Base-by-base conservation (phyloP, 2,329 filamentous ascomycete genomes). In the Nemania sp. region DNA sequence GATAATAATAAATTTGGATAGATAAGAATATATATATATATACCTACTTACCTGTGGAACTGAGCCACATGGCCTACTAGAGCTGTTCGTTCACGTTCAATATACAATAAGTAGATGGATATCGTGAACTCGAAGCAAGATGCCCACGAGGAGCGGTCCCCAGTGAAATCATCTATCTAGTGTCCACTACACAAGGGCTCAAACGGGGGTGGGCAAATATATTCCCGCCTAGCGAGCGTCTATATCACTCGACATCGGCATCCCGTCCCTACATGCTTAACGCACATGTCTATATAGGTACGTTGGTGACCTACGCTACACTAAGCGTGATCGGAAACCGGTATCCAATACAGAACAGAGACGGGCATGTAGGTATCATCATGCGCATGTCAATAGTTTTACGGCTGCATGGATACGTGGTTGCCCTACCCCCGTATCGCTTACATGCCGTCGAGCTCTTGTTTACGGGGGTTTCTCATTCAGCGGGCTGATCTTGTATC, bases 401-500 rank as follows among this genome's bases (percentile, higher is more conserved):
- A 59, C 54, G 51, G 58, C 58, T 64, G 62, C 62, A 64, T 59
- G 58, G 37, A 64, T 64, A 62, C 62, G 62, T 64, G 58, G 58
- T 59, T 47, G 46, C 21, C 46, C 51, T 43, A 52, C 53, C 54
- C 55, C 59, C 58, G 57, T 63, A 63, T 58, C 61, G 61, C 61
- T 58, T 63, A 50, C 57, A 40, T 42, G 5, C 43, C 58, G 29
- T 63, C 54, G 18, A 18, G 40, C 17, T 42, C 4, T 37, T 32
- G 11, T 12, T n/a, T 34, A 32, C 25, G 49, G 25, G 11, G 35
- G 7, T 35, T 39, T 12, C 25, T 29, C 25, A 29, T 29, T 29
- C 25, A 29, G 25, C 25, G 7, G 25, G 7, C 25, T 29, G 25
- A 29, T 29, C 25, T 29, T 29, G 25, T 7, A 29, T 29, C 25